Conservation (phyloP, 2,329 filamentous ascomycete genomes). For the Monosporascus ibericus region DNA sequence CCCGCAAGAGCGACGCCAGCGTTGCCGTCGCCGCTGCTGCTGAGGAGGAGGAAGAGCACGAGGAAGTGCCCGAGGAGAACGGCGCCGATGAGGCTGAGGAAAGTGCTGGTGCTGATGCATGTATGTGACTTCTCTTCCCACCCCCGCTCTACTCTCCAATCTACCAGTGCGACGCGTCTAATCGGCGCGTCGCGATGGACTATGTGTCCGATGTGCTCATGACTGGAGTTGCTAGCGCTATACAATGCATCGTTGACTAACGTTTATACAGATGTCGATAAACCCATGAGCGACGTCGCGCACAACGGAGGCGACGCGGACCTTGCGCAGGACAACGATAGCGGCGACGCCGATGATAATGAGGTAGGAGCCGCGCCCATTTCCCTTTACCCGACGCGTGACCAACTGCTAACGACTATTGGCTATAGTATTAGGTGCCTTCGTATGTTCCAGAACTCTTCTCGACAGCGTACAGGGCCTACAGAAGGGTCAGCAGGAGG, state of each 20-base stretch:
- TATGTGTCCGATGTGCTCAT: no score
- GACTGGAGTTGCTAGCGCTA: no score
- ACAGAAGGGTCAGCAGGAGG: background rate
- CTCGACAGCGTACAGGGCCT: background rate
- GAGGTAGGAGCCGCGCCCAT: background rate
- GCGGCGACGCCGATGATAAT: background rate
- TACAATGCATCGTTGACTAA: no score
- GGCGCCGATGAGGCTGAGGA: constrained; percentile 14
- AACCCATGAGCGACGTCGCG: background rate
- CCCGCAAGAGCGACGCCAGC: constrained; percentile 19
- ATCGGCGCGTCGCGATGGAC: no score
- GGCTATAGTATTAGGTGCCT: background rate
- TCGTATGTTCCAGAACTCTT: background rate
- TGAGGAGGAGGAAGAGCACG: background rate
- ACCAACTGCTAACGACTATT: background rate
- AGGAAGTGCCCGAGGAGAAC: constrained; percentile 5
- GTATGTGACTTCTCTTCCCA: background rate
- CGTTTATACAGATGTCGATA: background rate
- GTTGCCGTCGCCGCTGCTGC: background rate
- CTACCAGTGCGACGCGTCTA: no score
- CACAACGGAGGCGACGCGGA: background rate
- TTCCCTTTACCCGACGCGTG: background rate
- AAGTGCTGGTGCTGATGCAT: background rate
- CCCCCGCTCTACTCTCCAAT: background rate
- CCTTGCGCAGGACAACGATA: background rate